Conservation (phyloP, 208 protist genomes). For the Tritrichomonas foetus region DNA sequence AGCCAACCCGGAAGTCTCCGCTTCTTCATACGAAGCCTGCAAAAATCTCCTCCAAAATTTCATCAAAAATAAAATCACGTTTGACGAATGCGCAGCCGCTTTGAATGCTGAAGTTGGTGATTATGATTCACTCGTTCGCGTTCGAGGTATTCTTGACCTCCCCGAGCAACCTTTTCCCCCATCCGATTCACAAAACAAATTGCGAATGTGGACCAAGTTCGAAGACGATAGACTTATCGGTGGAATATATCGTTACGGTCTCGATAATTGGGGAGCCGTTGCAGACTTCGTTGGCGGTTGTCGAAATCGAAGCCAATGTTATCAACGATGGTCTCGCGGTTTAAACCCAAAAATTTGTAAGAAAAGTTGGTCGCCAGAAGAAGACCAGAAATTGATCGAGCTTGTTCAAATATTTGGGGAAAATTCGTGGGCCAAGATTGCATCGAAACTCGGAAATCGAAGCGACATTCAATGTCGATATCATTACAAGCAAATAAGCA, state of each 20-base stretch:
- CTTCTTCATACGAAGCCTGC: no score
- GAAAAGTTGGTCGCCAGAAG: not conserved
- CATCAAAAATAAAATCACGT: no score
- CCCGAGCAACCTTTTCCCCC: no score
- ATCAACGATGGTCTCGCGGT: not conserved
- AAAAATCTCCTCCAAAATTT: no score
- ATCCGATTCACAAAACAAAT: constrained; percentile 26
- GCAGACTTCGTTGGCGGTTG: not conserved
- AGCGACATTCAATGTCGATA: constrained; percentile 8
- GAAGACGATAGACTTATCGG: not conserved
- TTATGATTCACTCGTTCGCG: no score
- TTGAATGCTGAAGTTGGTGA: no score
- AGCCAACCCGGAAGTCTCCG: no score
- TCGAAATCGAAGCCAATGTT: not conserved
- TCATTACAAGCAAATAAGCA: not conserved
- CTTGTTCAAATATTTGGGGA: not conserved
- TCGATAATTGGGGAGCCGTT: constrained; percentile 19
- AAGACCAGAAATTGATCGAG: not conserved
- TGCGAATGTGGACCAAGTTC: not conserved
- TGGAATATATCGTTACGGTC: not conserved
- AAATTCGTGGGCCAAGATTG: not conserved
- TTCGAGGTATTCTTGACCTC: no score
- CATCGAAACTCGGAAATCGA: not conserved
- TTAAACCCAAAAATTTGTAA: constrained; percentile 12
- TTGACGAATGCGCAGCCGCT: no score